These are phyloP conservation scores for Penicillium simplicissimum DNA, from an alignment of 495 filamentous ascomycete species.

Conservation along the genomic window DNA sequence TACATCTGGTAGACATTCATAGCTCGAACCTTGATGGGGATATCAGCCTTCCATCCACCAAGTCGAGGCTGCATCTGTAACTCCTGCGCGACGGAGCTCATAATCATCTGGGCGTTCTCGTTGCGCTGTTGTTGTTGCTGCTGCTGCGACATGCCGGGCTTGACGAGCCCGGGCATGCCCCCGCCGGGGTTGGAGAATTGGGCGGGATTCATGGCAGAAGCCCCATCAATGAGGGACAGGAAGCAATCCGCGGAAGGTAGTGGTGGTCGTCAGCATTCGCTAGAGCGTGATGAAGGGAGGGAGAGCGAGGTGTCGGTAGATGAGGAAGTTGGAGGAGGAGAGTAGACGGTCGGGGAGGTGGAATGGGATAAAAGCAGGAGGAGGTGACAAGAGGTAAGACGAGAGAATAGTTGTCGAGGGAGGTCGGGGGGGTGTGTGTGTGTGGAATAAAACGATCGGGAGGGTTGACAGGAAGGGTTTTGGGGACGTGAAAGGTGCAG, in stretches of 20 bases:
- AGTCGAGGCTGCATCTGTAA: constrained; percentile 42
- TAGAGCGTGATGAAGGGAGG: constrained; percentile 3
- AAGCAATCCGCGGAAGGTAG: constrained; percentile 40
- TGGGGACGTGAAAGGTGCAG: constrained; percentile 10
- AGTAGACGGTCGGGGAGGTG: constrained; percentile 7
- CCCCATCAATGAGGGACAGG: constrained; percentile 48
- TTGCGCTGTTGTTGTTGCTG: constrained; percentile 33
- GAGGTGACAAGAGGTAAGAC: not conserved
- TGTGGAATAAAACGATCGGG: not conserved
- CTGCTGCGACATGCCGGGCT: constrained; percentile 36
- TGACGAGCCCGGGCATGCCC: constrained; percentile 41
- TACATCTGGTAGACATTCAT: constrained; percentile 51
- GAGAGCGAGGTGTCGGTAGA: not conserved
- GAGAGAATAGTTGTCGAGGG: not conserved
- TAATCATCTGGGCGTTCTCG: constrained; percentile 38
- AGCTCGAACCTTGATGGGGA: constrained; percentile 40
- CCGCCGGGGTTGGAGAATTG: constrained; percentile 48
- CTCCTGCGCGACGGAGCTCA: constrained; percentile 38
- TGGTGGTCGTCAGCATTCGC: constrained; percentile 47
- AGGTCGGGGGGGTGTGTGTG: not conserved
- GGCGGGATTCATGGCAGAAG: constrained; percentile 52
- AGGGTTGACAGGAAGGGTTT: constrained; percentile 2
- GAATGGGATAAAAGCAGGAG: not conserved
- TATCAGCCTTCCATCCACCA: constrained; percentile 49
- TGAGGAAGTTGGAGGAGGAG: not conserved